phyloP scores from a whole-genome alignment of 2,329 filamentous ascomycete species.

The Nigrospora sphaerica region DNA sequence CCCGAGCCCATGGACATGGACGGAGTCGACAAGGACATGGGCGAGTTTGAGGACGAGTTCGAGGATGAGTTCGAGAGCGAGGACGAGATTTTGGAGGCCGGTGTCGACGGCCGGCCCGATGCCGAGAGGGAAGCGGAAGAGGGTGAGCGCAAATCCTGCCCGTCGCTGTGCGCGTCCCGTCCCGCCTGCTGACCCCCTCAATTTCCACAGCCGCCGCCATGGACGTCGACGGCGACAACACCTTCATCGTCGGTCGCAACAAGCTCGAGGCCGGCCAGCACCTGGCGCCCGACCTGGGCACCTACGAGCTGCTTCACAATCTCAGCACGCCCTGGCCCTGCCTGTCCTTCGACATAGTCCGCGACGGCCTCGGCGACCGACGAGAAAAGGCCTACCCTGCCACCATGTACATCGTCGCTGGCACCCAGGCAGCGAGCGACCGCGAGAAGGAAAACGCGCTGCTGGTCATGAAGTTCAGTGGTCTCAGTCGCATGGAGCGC shows the following conservation, averaged over 20 bases:
- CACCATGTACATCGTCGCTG: conserved; percentile 89
- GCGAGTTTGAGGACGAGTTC: conserved; percentile 93
- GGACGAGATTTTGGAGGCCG: conserved; percentile 90
- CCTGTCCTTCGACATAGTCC: conserved; percentile 88
- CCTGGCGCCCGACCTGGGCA: conserved; percentile 82
- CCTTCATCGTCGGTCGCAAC: conserved; percentile 91
- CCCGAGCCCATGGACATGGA: conserved; percentile 63
- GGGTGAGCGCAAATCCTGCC: conserved; percentile 17
- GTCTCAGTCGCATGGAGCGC: conserved; percentile 79
- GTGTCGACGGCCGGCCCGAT: conserved; percentile 87
- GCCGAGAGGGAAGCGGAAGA: conserved; percentile 89
- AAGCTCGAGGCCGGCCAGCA: conserved; percentile 88
- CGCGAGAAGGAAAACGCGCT: conserved; percentile 82
- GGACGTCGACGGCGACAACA: conserved; percentile 71
- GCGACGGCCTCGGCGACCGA: conserved; percentile 78
- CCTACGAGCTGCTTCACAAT: conserved; percentile 95
- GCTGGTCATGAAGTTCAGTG: conserved; percentile 94
- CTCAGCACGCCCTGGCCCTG: conserved; percentile 95
- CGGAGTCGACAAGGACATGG: conserved; percentile 50
- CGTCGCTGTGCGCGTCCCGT: background rate
- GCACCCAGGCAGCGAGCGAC: conserved; percentile 78
- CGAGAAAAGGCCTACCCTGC: conserved; percentile 83
- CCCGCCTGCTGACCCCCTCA: conserved; percentile 8
- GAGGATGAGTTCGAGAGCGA: conserved; percentile 83
- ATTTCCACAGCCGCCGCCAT: conserved; percentile 55